phyloP scores from a whole-genome alignment of 306 rosid genomes.

The Prunus mongolica region DNA sequence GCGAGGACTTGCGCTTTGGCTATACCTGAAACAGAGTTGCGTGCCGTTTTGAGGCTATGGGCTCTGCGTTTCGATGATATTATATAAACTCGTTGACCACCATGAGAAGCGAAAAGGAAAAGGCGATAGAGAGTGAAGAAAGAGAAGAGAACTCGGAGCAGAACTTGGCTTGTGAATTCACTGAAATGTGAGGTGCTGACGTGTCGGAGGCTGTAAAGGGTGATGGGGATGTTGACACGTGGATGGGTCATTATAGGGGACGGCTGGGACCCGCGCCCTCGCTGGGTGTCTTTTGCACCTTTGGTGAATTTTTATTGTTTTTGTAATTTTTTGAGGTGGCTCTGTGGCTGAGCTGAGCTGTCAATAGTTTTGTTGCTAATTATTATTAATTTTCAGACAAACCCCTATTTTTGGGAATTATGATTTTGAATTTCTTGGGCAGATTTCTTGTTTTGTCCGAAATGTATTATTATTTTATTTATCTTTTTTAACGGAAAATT shows the following conservation, averaged over 20 bases:
- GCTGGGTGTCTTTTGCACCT: not conserved
- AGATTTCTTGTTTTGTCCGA: not conserved
- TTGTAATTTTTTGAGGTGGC: not conserved
- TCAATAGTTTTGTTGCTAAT: not conserved
- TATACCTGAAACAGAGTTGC: not conserved
- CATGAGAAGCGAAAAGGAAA: constrained; percentile 25
- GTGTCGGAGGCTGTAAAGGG: constrained; percentile 20
- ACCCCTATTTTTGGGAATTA: not conserved
- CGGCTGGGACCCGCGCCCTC: constrained; percentile 26
- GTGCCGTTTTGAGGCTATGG: not conserved
- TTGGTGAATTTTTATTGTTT: not conserved
- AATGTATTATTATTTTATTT: no score
- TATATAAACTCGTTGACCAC: constrained; percentile 51
- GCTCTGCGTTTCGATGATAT: constrained; percentile 9
- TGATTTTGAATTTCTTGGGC: not conserved
- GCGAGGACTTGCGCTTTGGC: not conserved
- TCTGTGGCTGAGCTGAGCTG: not conserved
- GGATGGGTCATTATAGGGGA: not conserved
- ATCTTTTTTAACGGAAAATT: no score
- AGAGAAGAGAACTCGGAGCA: not conserved
- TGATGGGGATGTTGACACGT: constrained; percentile 25
- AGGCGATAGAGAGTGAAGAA: not conserved
- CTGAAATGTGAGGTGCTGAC: constrained; percentile 20
- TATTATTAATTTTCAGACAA: not conserved
- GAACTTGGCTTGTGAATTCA: not conserved